Percentiles rank a stretch among this genome's conserved stretches.
Conservation (phyloP, 2,329 filamentous ascomycete species). For the Aspergillus chevalieri region DNA sequence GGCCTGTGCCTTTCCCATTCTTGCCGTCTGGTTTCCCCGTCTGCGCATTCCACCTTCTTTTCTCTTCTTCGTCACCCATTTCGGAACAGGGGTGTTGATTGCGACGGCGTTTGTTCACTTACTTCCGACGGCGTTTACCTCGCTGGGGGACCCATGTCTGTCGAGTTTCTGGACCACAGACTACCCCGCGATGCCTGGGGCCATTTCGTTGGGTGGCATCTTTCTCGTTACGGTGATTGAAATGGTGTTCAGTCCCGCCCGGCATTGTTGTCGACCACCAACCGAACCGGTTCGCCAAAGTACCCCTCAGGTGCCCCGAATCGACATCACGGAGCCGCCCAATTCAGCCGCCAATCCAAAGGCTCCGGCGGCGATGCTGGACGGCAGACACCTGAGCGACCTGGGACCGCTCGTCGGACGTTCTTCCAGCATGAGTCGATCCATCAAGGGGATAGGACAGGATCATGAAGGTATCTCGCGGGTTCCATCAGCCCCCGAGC, state of each 20-base stretch:
- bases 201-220: constrained; percentile 41
- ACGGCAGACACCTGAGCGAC: constrained; percentile 17
- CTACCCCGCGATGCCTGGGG: constrained; percentile 44
- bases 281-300: background rate
- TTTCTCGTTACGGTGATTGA: constrained; percentile 48
- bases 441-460: constrained; percentile 22
- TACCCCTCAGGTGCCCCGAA: background rate
- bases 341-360: background rate
- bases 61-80: constrained; percentile 55
- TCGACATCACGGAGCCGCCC: background rate
- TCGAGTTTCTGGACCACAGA: constrained; percentile 41
- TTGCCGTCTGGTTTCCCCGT: constrained; percentile 55
- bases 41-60: constrained; percentile 49
- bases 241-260: constrained; percentile 47
- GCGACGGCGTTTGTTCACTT: constrained; percentile 80
- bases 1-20: constrained; percentile 62
- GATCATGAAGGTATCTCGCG: constrained; percentile 16
- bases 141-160: constrained; percentile 47
- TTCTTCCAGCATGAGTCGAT: constrained; percentile 23
- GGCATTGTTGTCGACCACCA: constrained; percentile 21
- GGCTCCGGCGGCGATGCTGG: constrained; percentile 2
- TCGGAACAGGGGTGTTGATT: constrained; percentile 78
- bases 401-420: constrained; percentile 22
- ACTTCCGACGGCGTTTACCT: constrained; percentile 58
- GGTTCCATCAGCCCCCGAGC: constrained; percentile 17